phyloP scores from a whole-genome alignment of 2,329 filamentous ascomycete species.

The Ceratocystis colombiana region DNA sequence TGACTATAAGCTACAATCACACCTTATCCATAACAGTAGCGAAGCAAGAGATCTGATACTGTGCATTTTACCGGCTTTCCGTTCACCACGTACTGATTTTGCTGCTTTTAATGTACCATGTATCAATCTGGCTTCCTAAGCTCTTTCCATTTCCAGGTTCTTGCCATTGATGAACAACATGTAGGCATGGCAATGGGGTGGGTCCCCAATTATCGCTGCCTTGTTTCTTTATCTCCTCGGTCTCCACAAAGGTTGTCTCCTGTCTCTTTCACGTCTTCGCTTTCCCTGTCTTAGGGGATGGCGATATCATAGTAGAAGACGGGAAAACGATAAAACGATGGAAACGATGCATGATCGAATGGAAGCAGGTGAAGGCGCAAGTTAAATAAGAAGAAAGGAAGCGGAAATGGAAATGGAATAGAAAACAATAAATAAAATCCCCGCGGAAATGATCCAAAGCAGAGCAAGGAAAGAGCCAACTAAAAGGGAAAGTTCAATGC shows the following conservation, averaged over 20 bases:
- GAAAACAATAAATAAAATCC: no score
- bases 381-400: neutral
- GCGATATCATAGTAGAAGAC: neutral
- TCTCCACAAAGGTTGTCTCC: constrained; percentile 1
- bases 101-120: neutral
- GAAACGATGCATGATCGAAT: neutral
- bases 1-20: neutral
- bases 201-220: neutral
- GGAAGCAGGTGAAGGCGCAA: no score
- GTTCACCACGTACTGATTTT: neutral
- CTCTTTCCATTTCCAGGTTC: neutral
- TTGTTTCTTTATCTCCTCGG: neutral
- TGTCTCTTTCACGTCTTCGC: neutral
- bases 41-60: neutral
- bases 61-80: neutral
- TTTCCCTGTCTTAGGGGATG: neutral
- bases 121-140: neutral
- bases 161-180: neutral
- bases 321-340: neutral
- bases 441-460: neutral
- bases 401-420: neutral
- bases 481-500: no score
- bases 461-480: neutral
- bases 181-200: neutral
- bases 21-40: neutral